Conservation (phyloP, 2,329 filamentous ascomycete genomes). For the Trichoderma gracile region DNA sequence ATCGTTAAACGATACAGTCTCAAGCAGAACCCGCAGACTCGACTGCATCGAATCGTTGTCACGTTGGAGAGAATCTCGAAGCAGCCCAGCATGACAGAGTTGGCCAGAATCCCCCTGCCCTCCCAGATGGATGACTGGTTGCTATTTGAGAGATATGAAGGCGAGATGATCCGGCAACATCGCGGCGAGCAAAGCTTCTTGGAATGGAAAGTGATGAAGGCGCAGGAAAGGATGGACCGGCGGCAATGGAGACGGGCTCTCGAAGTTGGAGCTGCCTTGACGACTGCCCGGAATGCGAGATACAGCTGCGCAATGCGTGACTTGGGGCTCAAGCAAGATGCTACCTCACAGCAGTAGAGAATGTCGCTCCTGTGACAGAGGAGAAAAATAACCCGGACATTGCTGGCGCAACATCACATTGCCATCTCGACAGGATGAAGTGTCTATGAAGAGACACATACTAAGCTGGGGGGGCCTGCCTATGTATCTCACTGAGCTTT, state of each 20-base stretch:
- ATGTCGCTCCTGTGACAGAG: neutral
- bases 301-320: conserved; percentile 15
- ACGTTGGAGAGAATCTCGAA: conserved; percentile 47
- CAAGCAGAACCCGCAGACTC: conserved; percentile 43
- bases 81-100: conserved; percentile 46
- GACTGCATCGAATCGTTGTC: conserved; percentile 48
- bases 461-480: neutral
- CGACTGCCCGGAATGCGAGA: conserved; percentile 25
- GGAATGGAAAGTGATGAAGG: conserved; percentile 44
- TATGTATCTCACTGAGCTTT: neutral
- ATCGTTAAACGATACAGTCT: conserved; percentile 50
- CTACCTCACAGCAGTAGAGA: neutral
- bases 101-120: conserved; percentile 51
- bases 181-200: conserved; percentile 44
- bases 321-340: neutral
- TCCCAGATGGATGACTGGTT: conserved; percentile 60
- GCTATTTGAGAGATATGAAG: conserved; percentile 51
- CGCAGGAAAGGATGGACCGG: conserved; percentile 34
- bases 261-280: conserved; percentile 33
- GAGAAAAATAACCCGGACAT: neutral
- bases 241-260: conserved; percentile 35
- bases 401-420: neutral
- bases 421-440: neutral
- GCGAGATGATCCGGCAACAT: conserved; percentile 43
- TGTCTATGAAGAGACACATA: neutral